Conservation (phyloP, 148 eudicot species). For the Drosera capensis region DNA sequence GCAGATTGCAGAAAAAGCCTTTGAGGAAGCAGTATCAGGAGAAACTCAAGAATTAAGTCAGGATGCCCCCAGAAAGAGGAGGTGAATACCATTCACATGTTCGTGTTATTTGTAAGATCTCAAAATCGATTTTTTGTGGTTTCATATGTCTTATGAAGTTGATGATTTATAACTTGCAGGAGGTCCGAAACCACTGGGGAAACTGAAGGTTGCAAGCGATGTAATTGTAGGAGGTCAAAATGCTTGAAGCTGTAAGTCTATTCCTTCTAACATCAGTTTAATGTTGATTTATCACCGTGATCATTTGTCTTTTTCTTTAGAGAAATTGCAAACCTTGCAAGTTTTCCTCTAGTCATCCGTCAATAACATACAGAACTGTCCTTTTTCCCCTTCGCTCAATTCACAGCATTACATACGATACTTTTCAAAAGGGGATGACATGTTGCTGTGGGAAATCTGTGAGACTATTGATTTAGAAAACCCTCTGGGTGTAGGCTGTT, state of each 20-base stretch:
- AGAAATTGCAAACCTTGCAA: too few species aligned
- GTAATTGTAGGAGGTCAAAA: constrained; percentile 37
- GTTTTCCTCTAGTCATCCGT: neutral
- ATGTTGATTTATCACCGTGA: neutral
- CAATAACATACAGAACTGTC: neutral
- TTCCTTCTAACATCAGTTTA: neutral
- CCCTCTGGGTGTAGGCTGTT: too few species aligned
- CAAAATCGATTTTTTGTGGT: neutral
- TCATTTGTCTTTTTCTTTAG: too few species aligned
- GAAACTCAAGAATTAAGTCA: constrained; percentile 6
- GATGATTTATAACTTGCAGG: constrained; percentile 9
- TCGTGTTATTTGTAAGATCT: neutral
- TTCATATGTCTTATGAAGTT: neutral
- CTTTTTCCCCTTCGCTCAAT: neutral
- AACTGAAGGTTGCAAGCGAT: constrained; percentile 27
- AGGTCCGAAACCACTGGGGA: constrained; percentile 15
- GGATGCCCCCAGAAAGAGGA: constrained; percentile 21
- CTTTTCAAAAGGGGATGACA: too few species aligned
- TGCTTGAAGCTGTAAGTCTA: constrained; percentile 35
- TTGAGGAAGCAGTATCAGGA: constrained; percentile 7
- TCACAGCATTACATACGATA: too few species aligned
- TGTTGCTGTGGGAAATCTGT: too few species aligned
- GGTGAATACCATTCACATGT: constrained; percentile 7
- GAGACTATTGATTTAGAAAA: too few species aligned
- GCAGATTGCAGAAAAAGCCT: constrained; percentile 9